Evolutionary conservation across 495 filamentous ascomycete species (phyloP), one percentile per base, ranked within the genome.

Genomic region (Aspergillus wentii): DNA sequence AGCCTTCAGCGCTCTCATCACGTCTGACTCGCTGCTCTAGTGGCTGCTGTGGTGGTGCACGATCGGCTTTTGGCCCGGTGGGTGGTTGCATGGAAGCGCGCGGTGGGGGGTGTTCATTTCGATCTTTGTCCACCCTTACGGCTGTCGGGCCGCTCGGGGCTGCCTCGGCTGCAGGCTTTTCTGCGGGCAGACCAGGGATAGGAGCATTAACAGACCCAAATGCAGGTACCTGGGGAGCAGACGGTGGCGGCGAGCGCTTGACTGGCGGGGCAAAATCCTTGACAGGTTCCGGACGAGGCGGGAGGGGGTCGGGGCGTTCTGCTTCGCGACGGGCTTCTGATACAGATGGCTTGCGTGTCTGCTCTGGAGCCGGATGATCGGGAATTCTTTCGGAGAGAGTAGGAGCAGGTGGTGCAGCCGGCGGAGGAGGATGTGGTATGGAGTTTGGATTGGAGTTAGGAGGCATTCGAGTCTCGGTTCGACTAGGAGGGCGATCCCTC

Each of bases 161-260:
- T 23, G 62, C 66, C 3, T 75, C 74, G 2, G 68, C 18, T 2
- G 44, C 17, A 13, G 49, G 48, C 49, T 71, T 72, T 13, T 53
- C 40, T 2, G 40, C 11, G n/a, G 51, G 44, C 8, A 47, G 28
- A 31, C 47, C 49, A 5, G 56, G 55, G 17, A 61, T 64, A 17
- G 52, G 60, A 13, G 59, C 49, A 16, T 55, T 48, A 1, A 71
- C 51, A 9, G 82, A 85, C 8, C 85, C 85, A 67, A 94, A 91
- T 2, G 86, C 83, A 13, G 87, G 87, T 3, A 90, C 87, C 21
- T 86, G 81, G 9, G 86, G 85, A 25, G 83, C 82, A 33, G 85
- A 68, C n/a, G 86, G 85, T 13, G 86, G 87, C 8, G 87, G 82
- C 15, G 85, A 71, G 17, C 64, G 47, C 41, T 69, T 64, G 35